These are phyloP conservation scores for Penicillium expansum DNA, from an alignment of 2,329 filamentous ascomycete species.

Conservation along the genomic window DNA sequence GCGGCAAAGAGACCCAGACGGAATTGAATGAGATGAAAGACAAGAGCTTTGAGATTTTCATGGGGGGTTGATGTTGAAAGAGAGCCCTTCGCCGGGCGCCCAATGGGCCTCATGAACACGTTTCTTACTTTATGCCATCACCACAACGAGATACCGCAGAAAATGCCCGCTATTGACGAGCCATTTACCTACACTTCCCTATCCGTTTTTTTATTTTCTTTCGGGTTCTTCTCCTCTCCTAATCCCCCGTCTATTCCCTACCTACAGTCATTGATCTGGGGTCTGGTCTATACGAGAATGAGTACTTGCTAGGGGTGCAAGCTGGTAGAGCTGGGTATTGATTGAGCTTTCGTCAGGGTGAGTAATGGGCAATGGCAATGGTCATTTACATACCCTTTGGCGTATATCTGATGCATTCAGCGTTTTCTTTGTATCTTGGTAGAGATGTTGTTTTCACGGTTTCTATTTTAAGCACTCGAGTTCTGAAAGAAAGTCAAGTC, in stretches of 20 bases:
- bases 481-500: not conserved
- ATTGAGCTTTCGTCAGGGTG: not conserved
- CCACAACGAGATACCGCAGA: constrained; percentile 38
- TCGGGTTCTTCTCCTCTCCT: not conserved
- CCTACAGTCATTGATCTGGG: not conserved
- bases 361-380: not conserved
- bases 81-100: constrained; percentile 18
- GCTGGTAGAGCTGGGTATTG: constrained; percentile 3
- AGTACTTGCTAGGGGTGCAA: constrained; percentile 1
- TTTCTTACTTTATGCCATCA: constrained; percentile 32
- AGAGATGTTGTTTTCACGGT: constrained; percentile 1
- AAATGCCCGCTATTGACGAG: constrained; percentile 37
- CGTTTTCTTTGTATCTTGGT: constrained; percentile 1
- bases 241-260: not conserved
- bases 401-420: constrained; percentile 2
- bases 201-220: not conserved
- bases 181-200: constrained; percentile 12
- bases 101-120: constrained; percentile 21
- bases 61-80: constrained; percentile 10
- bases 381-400: constrained; percentile 3
- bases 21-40: constrained; percentile 11
- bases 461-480: constrained; percentile 1
- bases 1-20: constrained; percentile 3
- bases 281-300: constrained; percentile 5
- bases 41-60: not conserved